Evolutionary conservation across 352 stramenopile species (phyloP).

Genomic region (Phytophthora quininea): DNA sequence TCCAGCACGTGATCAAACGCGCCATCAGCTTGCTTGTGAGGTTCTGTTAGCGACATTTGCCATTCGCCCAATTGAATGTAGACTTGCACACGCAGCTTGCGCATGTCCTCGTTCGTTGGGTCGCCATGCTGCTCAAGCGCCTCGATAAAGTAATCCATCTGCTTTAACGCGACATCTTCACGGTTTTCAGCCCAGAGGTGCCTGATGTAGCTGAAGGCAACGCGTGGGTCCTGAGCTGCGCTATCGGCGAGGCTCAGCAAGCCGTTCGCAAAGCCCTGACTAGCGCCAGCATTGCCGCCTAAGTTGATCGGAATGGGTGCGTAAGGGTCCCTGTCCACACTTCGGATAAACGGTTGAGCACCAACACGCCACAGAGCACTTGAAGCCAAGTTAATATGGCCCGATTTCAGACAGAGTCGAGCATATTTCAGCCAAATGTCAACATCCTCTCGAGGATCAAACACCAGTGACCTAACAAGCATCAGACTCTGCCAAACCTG

Average conservation of each 20-base stretch:
- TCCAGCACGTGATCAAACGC: constrained; percentile 79
- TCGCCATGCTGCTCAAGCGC: constrained; percentile 73
- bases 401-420: constrained; percentile 90
- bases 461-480: constrained; percentile 93
- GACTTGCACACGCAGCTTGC: constrained; percentile 81
- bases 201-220: constrained; percentile 82
- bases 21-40: constrained; percentile 71
- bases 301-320: constrained; percentile 76
- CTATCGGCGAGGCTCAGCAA: constrained; percentile 65
- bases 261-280: constrained; percentile 59
- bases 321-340: constrained; percentile 72
- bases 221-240: constrained; percentile 72
- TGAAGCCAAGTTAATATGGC: constrained; percentile 85
- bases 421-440: constrained; percentile 96
- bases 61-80: constrained; percentile 89
- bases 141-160: constrained; percentile 87
- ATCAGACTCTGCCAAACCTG: constrained; percentile 96
- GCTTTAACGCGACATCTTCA: constrained; percentile 81
- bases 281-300: constrained; percentile 50
- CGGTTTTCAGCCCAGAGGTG: constrained; percentile 85
- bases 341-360: constrained; percentile 80
- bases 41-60: constrained; percentile 81
- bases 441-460: constrained; percentile 90
- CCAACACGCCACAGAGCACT: constrained; percentile 84
- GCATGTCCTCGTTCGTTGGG: constrained; percentile 69